Base-by-base conservation (phyloP, 2,329 filamentous ascomycete genomes). In the Sclerotinia minor region DNA sequence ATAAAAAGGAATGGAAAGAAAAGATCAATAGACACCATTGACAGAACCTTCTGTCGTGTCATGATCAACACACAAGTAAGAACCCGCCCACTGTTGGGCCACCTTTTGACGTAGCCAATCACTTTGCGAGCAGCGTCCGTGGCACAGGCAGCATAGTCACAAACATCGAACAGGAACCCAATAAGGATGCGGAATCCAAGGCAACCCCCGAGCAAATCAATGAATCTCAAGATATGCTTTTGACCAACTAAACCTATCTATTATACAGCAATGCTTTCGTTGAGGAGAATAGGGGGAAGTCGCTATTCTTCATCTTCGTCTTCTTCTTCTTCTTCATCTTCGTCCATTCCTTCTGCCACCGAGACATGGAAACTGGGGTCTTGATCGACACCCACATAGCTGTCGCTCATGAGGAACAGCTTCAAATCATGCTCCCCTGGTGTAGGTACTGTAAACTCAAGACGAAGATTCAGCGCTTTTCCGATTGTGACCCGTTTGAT, bases 311-410 rank as follows among this genome's bases (percentile, higher is more conserved):
- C 64, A 3, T 65, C 64, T 47, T 50, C 65, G 57, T 67, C 57
- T 64, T 75, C 90, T 55, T 95, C 92, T 29, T 29, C 29, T 0
- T 94, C 92, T 58, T 92, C 90, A 78, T 97, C 94, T 76, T 97
- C 92, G 68, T 98, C 95, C 92, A 95, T 96, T 6, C 92, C 92
- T 79, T 99, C 95, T 1, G 89, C 92, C 38, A 91, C 95, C 65
- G 86, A 89, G 55, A 99, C 88, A 67, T 87, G 89, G 78, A 99
- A 98, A 6, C 88, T 87, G 66, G 94, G 92, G 76, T 96, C 96
- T 81, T 99, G 95, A 81, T 99, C 96, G 65, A 99, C 93, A 35
- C 95, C 95, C 47, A 97, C 86, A 79, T 99, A 99, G 79, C 92
- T 94, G 81, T 99, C 95, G 78, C 94, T 95, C 90, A 99, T 97